Evolutionary conservation across 768 basidiomycete species (phyloP), one percentile per base, ranked within the genome.

Genomic region (Amanita fuliginea): DNA sequence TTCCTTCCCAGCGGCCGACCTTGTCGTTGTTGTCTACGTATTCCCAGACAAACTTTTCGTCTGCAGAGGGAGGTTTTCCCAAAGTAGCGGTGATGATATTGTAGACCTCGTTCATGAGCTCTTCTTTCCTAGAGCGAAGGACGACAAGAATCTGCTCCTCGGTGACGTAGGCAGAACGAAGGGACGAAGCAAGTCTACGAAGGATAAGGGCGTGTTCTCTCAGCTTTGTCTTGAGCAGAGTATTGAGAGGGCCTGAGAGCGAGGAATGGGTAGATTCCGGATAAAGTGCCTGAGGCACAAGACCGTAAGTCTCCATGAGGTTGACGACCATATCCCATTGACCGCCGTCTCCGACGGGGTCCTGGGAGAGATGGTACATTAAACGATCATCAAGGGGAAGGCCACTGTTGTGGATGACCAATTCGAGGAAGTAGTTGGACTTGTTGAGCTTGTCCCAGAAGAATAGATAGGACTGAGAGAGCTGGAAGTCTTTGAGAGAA

Each of bases 381-480:
- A 93, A 73, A 6, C 94, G 79, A 59, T 88, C 82, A 47, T 95
- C 88, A 45, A 94, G 66, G 0, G 88, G 83, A 35, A 81, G 74
- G 55, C 88, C 81, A 0, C 82, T 81, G 48, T 86, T 76, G 64
- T 95, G 73, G 56, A 97, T 87, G 42, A 85, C 78, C 35, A 85
- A 74, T 65, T 96, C 94, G 14, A 96, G 82, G 65, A 86, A 95
- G 67, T 88, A 93, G 68, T 94, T 93, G 42, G 82, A 70, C 67
- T 96, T 90, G 73, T 94, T 91, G 44, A 97, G 78, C 66, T 94
- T 93, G 67, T 98, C 94, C 75, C 85, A 95, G 76, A 97, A 94
- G 75, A 93, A 94, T 24, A 94, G 74, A 64, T 95, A 95, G 2
- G 81, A 80, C 85, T 95, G 94, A 10, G 88, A 92, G 16, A 94